phyloP scores from a whole-genome alignment of 768 basidiomycete species.

The Mycena galericulata region DNA sequence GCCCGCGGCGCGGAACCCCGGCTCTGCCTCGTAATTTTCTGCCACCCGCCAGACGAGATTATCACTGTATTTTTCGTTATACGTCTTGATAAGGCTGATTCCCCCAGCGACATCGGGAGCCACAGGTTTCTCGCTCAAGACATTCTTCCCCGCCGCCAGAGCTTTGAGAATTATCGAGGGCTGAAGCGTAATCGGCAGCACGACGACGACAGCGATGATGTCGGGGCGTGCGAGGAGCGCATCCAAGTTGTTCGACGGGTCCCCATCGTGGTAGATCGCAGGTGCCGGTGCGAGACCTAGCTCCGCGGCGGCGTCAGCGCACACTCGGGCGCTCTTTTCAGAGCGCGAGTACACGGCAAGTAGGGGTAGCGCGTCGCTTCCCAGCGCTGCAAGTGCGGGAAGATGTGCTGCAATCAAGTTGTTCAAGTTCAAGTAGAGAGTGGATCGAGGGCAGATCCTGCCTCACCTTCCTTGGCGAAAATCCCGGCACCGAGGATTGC shows the following conservation, averaged over 20 bases:
- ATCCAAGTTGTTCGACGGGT: conserved; percentile 60
- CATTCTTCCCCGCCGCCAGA: conserved; percentile 85
- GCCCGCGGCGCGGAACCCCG: conserved; percentile 62
- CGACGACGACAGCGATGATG: conserved; percentile 79
- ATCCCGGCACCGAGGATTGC: conserved; percentile 88
- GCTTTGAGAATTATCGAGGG: conserved; percentile 74
- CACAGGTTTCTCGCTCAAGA: conserved; percentile 90
- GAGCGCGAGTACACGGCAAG: conserved; percentile 89
- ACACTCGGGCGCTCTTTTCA: conserved; percentile 64
- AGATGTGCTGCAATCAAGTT: conserved; percentile 72
- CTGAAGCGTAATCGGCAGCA: conserved; percentile 82
- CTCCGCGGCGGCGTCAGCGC: conserved; percentile 59
- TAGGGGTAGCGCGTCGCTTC: conserved; percentile 55
- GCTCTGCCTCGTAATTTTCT: conserved; percentile 81
- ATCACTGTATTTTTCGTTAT: conserved; percentile 71
- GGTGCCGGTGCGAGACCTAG: conserved; percentile 57
- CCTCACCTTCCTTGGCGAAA: conserved; percentile 78
- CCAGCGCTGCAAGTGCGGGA: conserved; percentile 74
- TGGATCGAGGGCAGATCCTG: conserved; percentile 34
- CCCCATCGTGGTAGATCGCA: conserved; percentile 68
- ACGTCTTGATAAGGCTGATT: conserved; percentile 71
- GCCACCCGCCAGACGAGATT: conserved; percentile 85
- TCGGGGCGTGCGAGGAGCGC: conserved; percentile 76
- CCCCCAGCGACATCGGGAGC: conserved; percentile 77
- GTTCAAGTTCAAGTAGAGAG: conserved; percentile 36